Percentiles rank a stretch among this genome's conserved stretches.
phyloP scores from a whole-genome alignment of 768 basidiomycete genomes.

The Lactifluus echinatus region DNA sequence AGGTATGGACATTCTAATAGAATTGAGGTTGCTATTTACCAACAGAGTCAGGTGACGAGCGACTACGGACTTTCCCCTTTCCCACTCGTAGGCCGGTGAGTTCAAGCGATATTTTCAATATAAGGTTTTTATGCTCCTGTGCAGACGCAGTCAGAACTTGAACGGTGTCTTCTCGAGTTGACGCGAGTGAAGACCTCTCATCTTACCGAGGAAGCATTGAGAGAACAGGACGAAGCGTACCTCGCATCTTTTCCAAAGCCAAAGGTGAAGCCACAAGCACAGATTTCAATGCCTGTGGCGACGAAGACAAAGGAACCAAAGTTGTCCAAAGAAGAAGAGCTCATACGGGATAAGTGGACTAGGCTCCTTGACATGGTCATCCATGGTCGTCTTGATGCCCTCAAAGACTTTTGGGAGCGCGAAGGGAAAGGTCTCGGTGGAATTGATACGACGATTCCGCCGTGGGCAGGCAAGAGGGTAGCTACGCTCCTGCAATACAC shows the following conservation, averaged over 20 bases:
- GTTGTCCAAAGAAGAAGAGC: conserved; percentile 75
- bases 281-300: conserved; percentile 32
- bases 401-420: conserved; percentile 75
- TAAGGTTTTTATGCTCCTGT: neutral
- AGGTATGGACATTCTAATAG: conserved; percentile 27
- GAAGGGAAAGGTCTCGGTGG: conserved; percentile 52
- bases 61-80: conserved; percentile 88
- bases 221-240: conserved; percentile 81
- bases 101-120: conserved; percentile 13
- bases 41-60: conserved; percentile 44
- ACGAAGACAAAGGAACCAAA: conserved; percentile 42
- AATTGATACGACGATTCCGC: conserved; percentile 55
- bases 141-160: conserved; percentile 85
- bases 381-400: conserved; percentile 77
- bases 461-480: conserved; percentile 54
- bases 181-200: conserved; percentile 79
- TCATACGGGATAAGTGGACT: conserved; percentile 68
- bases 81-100: conserved; percentile 90
- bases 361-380: conserved; percentile 83
- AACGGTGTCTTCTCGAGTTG: conserved; percentile 80
- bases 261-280: conserved; percentile 41
- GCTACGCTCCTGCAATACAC: conserved; percentile 76
- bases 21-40: neutral
- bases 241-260: conserved; percentile 84
- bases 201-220: conserved; percentile 76